Conservation (phyloP, 2,329 filamentous ascomycete species). For the Neofusicoccum ribis region DNA sequence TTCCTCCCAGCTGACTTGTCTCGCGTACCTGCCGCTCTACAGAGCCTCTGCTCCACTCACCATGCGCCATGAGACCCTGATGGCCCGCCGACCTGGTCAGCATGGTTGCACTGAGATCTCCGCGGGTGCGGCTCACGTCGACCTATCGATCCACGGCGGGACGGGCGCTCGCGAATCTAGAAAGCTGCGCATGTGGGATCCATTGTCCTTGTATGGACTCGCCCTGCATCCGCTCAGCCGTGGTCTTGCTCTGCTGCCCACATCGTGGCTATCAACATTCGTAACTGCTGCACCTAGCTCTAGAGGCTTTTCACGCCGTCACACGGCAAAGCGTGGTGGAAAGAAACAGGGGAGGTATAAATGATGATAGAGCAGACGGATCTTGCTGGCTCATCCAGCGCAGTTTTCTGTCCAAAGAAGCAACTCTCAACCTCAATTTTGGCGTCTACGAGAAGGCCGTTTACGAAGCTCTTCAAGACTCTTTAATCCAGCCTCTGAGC, state of each 20-base stretch:
- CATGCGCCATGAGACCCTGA: neutral
- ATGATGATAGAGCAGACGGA: neutral
- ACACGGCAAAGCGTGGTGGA: neutral
- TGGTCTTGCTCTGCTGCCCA: neutral
- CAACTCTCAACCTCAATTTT: neutral
- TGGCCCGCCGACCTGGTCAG: neutral
- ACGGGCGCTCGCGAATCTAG: slow-evolving; percentile 14
- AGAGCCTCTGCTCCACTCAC: neutral
- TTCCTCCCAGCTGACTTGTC: slow-evolving; percentile 9
- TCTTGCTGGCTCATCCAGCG: neutral
- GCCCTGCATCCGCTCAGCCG: slow-evolving; percentile 10
- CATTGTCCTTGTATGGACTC: neutral
- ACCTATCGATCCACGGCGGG: slow-evolving; percentile 15
- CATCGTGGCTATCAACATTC: neutral
- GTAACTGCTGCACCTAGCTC: neutral
- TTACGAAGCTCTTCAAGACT: neutral
- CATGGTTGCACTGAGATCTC: neutral
- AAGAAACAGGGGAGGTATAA: neutral
- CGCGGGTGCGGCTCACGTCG: slow-evolving; percentile 1
- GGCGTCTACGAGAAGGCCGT: neutral
- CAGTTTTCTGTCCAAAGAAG: neutral
- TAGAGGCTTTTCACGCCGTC: neutral
- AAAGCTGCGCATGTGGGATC: slow-evolving; percentile 5
- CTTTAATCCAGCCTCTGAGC: no score
- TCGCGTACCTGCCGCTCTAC: slow-evolving; percentile 12